Conservation (phyloP, 2,329 filamentous ascomycete genomes). For the Dissoconium aciculare region DNA sequence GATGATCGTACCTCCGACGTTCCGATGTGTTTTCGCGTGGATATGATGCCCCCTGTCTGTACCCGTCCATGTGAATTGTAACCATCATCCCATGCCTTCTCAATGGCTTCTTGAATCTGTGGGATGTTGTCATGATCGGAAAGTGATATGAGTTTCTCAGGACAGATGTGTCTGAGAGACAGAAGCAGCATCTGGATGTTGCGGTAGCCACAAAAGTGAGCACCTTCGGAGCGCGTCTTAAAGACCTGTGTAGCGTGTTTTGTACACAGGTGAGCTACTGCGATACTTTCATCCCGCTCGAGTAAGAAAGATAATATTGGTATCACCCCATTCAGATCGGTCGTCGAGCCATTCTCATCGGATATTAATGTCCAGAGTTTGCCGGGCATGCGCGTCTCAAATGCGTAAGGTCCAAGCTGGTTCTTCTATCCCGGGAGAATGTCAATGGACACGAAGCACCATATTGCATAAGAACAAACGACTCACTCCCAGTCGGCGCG, state of each 20-base stretch:
- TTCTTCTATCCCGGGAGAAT: conserved; percentile 21
- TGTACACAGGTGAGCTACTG: conserved; percentile 65
- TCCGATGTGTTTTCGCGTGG: conserved; percentile 89
- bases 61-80: conserved; percentile 57
- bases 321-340: conserved; percentile 28
- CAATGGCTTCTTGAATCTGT: conserved; percentile 69
- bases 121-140: conserved; percentile 52
- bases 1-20: conserved; percentile 59
- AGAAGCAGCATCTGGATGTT: conserved; percentile 75
- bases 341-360: conserved; percentile 15
- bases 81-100: conserved; percentile 72
- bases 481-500: conserved; percentile 7
- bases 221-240: conserved; percentile 60
- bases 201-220: conserved; percentile 78
- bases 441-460: no score
- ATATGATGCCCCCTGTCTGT: conserved; percentile 73
- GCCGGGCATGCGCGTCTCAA: conserved; percentile 30
- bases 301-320: conserved; percentile 31
- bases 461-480: neutral
- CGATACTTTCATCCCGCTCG: conserved; percentile 46
- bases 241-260: conserved; percentile 60
- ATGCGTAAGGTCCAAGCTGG: conserved; percentile 32
- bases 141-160: neutral
- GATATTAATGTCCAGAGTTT: conserved; percentile 20
- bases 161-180: conserved; percentile 1